Evolutionary conservation across 208 protist genomes (phyloP).

Genomic region (Trypanosoma scelopori): DNA sequence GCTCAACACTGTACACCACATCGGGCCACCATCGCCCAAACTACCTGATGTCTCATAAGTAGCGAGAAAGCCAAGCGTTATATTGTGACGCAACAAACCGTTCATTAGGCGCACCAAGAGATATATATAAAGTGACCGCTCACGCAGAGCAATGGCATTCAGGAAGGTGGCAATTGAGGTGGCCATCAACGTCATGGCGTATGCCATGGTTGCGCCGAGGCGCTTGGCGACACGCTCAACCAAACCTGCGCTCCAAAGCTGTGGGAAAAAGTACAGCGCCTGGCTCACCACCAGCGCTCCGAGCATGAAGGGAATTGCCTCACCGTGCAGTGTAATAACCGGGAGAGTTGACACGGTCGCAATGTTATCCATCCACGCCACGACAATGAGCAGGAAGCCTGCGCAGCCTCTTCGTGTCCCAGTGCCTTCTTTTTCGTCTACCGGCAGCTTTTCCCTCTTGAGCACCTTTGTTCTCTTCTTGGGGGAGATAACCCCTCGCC

Average conservation of each 20-base stretch:
- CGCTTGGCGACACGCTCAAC: constrained; percentile 41
- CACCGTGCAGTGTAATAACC: constrained; percentile 6
- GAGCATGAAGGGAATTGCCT: constrained; percentile 14
- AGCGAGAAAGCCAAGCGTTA: constrained; percentile 8
- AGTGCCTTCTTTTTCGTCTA: neutral
- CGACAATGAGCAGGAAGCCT: constrained; percentile 1
- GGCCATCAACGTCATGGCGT: constrained; percentile 41
- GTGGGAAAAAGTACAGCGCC: constrained; percentile 56
- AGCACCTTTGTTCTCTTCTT: neutral
- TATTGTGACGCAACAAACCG: constrained; percentile 55
- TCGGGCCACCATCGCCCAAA: neutral
- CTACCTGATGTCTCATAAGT: constrained; percentile 6
- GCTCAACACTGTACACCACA: neutral
- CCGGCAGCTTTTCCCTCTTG: neutral
- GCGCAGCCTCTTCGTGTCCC: neutral
- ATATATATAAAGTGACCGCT: constrained; percentile 45
- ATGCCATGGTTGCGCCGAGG: constrained; percentile 25
- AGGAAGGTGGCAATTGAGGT: constrained; percentile 33
- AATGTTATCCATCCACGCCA: constrained; percentile 17
- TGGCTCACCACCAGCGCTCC: constrained; percentile 31
- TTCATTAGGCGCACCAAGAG: constrained; percentile 48
- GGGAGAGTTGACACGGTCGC: constrained; percentile 7
- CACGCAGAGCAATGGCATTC: constrained; percentile 32
- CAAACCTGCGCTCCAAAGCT: constrained; percentile 45
- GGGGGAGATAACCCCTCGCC: neutral